phyloP scores from a whole-genome alignment of 2,329 filamentous ascomycete species.

The Fusarium sp. region DNA sequence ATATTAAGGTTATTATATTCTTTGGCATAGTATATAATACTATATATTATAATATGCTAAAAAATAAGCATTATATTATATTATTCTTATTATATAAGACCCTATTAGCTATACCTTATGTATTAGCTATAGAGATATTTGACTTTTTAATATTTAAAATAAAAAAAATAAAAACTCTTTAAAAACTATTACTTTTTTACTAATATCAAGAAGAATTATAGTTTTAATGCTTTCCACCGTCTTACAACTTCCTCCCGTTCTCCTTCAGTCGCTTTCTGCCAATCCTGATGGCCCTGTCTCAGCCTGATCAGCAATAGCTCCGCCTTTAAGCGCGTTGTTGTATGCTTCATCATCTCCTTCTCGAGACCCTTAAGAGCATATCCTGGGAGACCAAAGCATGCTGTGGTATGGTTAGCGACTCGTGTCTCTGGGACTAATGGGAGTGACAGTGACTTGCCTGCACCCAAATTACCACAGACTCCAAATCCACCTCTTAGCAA shows the following conservation, averaged over 20 bases:
- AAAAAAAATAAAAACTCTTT: too few relatives aligned
- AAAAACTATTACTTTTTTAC: not conserved
- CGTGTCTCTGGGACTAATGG: too few relatives aligned
- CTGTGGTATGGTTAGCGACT: not conserved
- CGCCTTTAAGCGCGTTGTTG: constrained; percentile 46
- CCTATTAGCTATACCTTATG: too few relatives aligned
- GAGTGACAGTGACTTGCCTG: constrained; percentile 33
- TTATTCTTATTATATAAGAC: too few relatives aligned
- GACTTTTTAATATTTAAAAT: too few relatives aligned
- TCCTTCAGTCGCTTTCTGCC: constrained; percentile 25
- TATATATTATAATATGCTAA: too few relatives aligned
- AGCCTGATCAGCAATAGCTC: constrained; percentile 47
- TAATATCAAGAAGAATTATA: not conserved
- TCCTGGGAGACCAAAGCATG: constrained; percentile 56
- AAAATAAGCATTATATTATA: too few relatives aligned
- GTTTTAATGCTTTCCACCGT: constrained; percentile 20
- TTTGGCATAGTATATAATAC: too few relatives aligned
- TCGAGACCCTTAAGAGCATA: constrained; percentile 64
- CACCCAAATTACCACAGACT: constrained; percentile 56
- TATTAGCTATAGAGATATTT: too few relatives aligned
- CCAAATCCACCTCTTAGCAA: constrained; percentile 55
- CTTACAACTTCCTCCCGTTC: constrained; percentile 6
- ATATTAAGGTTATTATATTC: too few relatives aligned
- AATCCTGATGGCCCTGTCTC: constrained; percentile 45
- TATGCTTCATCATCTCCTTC: constrained; percentile 54